phyloP scores from a whole-genome alignment of 768 basidiomycete genomes.

The Psilocybe sp. region DNA sequence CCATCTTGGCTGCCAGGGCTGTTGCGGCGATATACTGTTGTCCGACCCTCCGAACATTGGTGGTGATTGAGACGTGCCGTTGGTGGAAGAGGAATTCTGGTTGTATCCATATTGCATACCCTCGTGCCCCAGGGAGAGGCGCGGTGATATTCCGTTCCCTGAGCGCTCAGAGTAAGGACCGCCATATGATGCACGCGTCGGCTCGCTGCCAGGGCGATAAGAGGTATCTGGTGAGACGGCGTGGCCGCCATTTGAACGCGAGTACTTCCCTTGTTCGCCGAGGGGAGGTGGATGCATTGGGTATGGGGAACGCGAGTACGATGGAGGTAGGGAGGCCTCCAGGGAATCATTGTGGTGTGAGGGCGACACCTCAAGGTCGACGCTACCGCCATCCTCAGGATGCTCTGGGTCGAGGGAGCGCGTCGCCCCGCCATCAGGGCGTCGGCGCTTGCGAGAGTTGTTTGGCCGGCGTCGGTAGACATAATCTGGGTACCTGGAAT shows the following conservation, averaged over 20 bases:
- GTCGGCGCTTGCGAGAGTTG: slow-evolving; percentile 68
- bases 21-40: too few species aligned
- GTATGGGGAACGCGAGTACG: slow-evolving; percentile 25
- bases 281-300: slow-evolving; percentile 23
- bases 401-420: slow-evolving; percentile 27
- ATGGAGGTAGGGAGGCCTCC: slow-evolving; percentile 18
- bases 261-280: slow-evolving; percentile 21
- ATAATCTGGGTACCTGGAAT: slow-evolving; percentile 84
- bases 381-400: slow-evolving; percentile 28
- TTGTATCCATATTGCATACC: slow-evolving; percentile 19
- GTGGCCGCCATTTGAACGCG: slow-evolving; percentile 21
- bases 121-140: slow-evolving; percentile 12
- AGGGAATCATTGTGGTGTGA: slow-evolving; percentile 33
- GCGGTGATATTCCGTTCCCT: slow-evolving; percentile 17
- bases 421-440: slow-evolving; percentile 29
- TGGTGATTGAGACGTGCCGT: slow-evolving; percentile 8
- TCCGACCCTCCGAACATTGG: slow-evolving; percentile 11
- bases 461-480: slow-evolving; percentile 87
- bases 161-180: slow-evolving; percentile 14
- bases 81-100: slow-evolving; percentile 7
- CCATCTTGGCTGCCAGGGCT: slow-evolving; percentile 7
- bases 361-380: slow-evolving; percentile 36
- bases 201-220: slow-evolving; percentile 22
- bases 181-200: slow-evolving; percentile 21
- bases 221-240: slow-evolving; percentile 19